Base-by-base conservation (phyloP, 148 eudicot species). In the Diospyros lotus region DNA sequence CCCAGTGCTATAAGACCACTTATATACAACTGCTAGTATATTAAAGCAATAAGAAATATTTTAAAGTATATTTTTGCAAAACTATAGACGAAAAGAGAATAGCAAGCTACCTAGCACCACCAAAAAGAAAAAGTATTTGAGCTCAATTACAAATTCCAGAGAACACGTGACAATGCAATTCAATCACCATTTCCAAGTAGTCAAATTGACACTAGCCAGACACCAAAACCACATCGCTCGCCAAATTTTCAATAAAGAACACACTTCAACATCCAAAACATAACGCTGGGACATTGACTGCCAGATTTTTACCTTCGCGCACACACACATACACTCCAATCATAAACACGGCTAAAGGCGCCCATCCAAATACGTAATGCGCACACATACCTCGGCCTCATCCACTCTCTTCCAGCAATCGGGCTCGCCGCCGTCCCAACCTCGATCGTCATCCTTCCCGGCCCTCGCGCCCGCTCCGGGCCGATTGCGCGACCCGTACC, bases 361-460 rank as follows among this genome's bases (percentile, higher is more conserved):
- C 0, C 28, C 28, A 28, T 28, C 28, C 59, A 55, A 64, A 41
- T 5, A 59, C 11, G 52, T 48, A 48, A 4, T 48, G 52, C 4
- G 8, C 13, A 40, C n/a, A 38, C 62, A n/a, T 76, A 94, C 98
- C 98, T 94, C 98, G 53, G 92, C 79, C 83, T 94, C 98, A 73
- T 94, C 88, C 40, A 94, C 98, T 28, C 78, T 91, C 79, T 92
- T 94, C 98, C 98, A 94, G 74, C 84, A 81, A 77, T 78, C 87
- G 28, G 98, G 98, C 80, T 94, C 97, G 58, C 80, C 96, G 3
- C 98, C 97, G 76, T 86, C 92, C 96, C 96, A 92, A 38, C 53
- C 73, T 46, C 54, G 58, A 77, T 90, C 93, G 54, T 94, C 97
- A 58, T 92, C 93, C 76, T 73, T 84, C 10, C 63, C 75, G 51